A percentile compares a stretch with the other conserved stretches of the same genome.
Conservation (phyloP, 768 basidiomycete species). For the Boletus rubropictus region DNA sequence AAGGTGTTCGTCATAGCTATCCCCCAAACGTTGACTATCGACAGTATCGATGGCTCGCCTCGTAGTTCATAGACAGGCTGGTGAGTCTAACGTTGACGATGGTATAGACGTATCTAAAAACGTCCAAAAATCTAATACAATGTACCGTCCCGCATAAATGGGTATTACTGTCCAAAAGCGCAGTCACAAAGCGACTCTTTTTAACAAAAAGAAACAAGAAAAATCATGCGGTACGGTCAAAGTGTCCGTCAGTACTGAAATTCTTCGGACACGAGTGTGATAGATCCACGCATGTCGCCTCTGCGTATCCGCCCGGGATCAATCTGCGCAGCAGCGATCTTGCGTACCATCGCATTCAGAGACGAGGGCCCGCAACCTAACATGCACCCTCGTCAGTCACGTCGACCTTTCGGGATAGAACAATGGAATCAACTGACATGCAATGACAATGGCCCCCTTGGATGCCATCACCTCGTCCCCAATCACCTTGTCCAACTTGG, state of each 20-base stretch:
- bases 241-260: slow-evolving; percentile 46
- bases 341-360: slow-evolving; percentile 63
- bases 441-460: slow-evolving; percentile 55
- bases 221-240: too few species aligned
- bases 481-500: slow-evolving; percentile 55
- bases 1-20: too few species aligned
- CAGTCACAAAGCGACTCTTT: slow-evolving; percentile 1
- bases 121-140: neutral
- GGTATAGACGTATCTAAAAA: neutral
- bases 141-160: neutral
- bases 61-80: too few species aligned
- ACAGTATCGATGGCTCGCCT: too few species aligned
- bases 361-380: slow-evolving; percentile 72
- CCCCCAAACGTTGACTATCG: too few species aligned
- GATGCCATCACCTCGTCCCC: slow-evolving; percentile 58
- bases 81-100: too few species aligned
- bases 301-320: slow-evolving; percentile 45
- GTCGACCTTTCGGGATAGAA: too few species aligned
- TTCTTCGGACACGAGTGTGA: slow-evolving; percentile 62
- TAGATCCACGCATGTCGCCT: slow-evolving; percentile 55
- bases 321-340: slow-evolving; percentile 57
- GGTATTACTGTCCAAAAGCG: neutral
- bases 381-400: neutral
- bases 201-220: neutral
- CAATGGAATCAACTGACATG: slow-evolving; percentile 46